Evolutionary conservation across 75 land plant species (phyloP).

Genomic region (Cunninghamia lanceolata): DNA sequence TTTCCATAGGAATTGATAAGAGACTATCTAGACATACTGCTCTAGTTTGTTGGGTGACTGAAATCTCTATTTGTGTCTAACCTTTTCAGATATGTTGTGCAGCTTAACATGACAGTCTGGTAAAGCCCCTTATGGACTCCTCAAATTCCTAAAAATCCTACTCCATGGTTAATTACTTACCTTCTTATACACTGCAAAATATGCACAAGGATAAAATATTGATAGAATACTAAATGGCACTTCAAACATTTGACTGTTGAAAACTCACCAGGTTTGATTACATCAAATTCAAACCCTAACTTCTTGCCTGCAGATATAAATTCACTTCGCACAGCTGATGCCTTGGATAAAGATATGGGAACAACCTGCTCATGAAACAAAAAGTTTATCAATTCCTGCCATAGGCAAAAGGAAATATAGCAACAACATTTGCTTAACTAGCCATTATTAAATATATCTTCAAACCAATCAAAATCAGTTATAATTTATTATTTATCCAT

Average conservation of each 20-base stretch:
- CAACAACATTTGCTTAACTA: too few relatives aligned
- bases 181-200: neutral
- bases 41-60: neutral
- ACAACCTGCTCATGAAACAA: conserved; percentile 52
- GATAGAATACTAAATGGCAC: neutral
- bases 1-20: neutral
- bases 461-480: neutral
- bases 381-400: neutral
- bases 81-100: neutral
- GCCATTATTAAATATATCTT: neutral
- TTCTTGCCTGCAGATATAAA: conserved; percentile 76
- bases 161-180: neutral
- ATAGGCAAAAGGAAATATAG: too few relatives aligned
- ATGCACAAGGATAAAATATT: neutral
- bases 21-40: neutral
- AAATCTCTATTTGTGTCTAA: neutral
- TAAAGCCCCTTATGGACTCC: neutral
- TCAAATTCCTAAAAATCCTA: neutral
- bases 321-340: conserved; percentile 40
- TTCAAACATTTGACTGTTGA: neutral
- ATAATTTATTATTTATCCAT: neutral
- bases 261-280: conserved; percentile 45
- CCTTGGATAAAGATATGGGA: conserved; percentile 77
- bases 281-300: conserved; percentile 67
- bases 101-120: neutral